Percentiles rank a stretch among this genome's conserved stretches.
phyloP scores from a whole-genome alignment of 495 filamentous ascomycete genomes.

The Astrothelium subdiscretum region DNA sequence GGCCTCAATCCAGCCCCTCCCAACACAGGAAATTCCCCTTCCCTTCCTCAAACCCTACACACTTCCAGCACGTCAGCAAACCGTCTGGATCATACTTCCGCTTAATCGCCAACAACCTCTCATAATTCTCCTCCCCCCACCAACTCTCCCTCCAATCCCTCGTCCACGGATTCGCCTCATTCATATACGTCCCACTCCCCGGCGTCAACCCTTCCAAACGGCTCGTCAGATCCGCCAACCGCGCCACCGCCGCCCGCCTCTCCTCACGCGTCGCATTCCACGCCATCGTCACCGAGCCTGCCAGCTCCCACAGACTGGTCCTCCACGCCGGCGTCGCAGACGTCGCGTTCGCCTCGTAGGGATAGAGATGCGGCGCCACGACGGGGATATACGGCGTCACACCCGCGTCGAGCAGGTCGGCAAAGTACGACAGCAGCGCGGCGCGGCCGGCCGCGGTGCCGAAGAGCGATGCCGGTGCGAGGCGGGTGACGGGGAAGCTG shows the following conservation, averaged over 20 bases:
- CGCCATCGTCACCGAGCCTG: constrained; percentile 25
- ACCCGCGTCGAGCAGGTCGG: constrained; percentile 12
- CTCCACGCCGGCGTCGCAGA: constrained; percentile 37
- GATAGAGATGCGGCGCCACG: constrained; percentile 24
- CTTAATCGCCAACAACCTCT: constrained; percentile 8
- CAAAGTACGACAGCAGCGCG: constrained; percentile 12
- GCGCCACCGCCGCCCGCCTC: constrained; percentile 27
- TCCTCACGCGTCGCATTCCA: constrained; percentile 28
- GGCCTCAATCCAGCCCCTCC: neutral
- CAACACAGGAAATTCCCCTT: neutral
- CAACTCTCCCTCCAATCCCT: constrained; percentile 5
- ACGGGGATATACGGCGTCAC: constrained; percentile 24
- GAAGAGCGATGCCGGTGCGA: constrained; percentile 28
- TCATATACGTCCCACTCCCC: constrained; percentile 16
- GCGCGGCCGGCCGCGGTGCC: constrained; percentile 22
- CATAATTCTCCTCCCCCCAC: constrained; percentile 11
- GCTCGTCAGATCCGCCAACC: constrained; percentile 22
- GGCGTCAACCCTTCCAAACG: constrained; percentile 3
- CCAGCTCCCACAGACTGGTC: constrained; percentile 30
- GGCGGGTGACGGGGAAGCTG: constrained; percentile 26
- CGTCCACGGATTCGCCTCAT: constrained; percentile 20
- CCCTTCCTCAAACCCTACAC: constrained; percentile 4
- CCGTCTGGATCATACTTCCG: constrained; percentile 7
- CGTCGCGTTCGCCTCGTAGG: constrained; percentile 24
- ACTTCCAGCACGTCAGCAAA: constrained; percentile 11